Base-by-base conservation (phyloP, 768 basidiomycete genomes). In the Astraeus odoratus region DNA sequence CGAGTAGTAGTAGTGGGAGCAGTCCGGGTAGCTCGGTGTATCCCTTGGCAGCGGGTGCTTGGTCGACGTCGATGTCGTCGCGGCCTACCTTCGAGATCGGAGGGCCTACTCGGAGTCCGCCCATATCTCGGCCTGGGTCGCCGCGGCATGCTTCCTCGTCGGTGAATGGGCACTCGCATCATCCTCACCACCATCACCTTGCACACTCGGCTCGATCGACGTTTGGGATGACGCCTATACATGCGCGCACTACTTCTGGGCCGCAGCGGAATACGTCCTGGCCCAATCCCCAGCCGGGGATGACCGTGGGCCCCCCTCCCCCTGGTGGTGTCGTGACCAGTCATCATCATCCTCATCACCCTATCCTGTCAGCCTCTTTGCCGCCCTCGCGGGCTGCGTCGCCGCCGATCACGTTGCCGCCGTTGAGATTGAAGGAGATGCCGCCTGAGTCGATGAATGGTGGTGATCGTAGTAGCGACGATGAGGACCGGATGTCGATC, bases 191-290 rank as follows among this genome's bases (percentile, higher is more conserved):
- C n/a, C 18, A 42, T 23, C 33, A 47, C 42, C 35, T 42, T 38
- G 57, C 42, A 51, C 86, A 89, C 57, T 87, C 84, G 1, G 84
- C 95, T 19, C 80, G 87, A 30, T 72, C 83, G 25, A 92, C 91
- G 39, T 96, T 96, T 52, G 89, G 86, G 3, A 94, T 93, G 87
- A 92, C 91, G 5, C 89, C 88, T 0, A 89, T 91, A 30, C 75
- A 75, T 42, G 35, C 35, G 7, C 48, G 13, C 18, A 22, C 5
- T 36, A 10, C 58, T 16, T 48, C 52, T 6, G 55, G 51, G 23
- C 51, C 60, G 3, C 64, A 68, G 30, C 63, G 65, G 26, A 74
- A 69, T 46, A 64, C 65, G 18, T 65, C 72, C 16, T 68, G 66
- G 61, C 62, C 65, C 48, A 66, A 58, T 47, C 44, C 60, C 24